phyloP scores from a whole-genome alignment of 2,329 filamentous ascomycete genomes.

The Apiospora hydei region DNA sequence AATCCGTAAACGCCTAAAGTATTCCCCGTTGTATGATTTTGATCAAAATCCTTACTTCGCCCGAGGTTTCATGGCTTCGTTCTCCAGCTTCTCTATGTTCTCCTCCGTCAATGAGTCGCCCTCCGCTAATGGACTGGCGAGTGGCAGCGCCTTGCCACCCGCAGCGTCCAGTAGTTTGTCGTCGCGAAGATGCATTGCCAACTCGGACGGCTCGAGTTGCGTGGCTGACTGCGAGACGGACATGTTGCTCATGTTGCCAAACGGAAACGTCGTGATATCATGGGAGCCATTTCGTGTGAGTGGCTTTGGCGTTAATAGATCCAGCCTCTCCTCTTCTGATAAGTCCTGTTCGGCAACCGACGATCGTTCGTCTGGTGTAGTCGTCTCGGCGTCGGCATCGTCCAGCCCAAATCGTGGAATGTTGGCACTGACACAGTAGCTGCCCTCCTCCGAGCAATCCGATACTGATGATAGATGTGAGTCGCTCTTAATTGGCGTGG shows the following conservation, averaged over 20 bases:
- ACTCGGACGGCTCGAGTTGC: constrained; percentile 45
- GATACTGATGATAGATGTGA: constrained; percentile 44
- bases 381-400: constrained; percentile 30
- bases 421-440: constrained; percentile 45
- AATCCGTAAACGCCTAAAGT: background rate
- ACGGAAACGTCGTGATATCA: constrained; percentile 49
- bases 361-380: constrained; percentile 30
- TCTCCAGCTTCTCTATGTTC: constrained; percentile 55
- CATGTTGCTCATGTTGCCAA: constrained; percentile 39
- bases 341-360: constrained; percentile 25
- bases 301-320: constrained; percentile 50
- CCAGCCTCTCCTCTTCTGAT: constrained; percentile 31
- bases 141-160: constrained; percentile 42
- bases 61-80: background rate
- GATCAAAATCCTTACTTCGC: background rate
- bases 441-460: constrained; percentile 55
- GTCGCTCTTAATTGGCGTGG: constrained; percentile 32
- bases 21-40: background rate
- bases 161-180: constrained; percentile 57
- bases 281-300: constrained; percentile 46
- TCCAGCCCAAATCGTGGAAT: constrained; percentile 33
- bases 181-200: constrained; percentile 53
- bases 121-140: constrained; percentile 38
- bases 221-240: constrained; percentile 34
- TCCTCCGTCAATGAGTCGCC: constrained; percentile 60